Conservation (phyloP, 83 land plant species). For the Picea abies region DNA sequence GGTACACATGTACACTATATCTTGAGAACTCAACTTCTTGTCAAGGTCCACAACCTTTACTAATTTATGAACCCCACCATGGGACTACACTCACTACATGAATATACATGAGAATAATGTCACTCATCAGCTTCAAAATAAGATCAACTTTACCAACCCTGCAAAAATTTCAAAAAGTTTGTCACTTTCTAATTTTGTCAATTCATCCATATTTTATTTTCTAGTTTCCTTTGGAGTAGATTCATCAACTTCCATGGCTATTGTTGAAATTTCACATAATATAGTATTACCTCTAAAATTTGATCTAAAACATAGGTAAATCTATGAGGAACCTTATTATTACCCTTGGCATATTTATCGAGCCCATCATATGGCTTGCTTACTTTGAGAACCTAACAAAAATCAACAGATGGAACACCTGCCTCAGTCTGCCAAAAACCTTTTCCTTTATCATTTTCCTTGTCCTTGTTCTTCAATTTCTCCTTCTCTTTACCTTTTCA, state of each 20-base stretch:
- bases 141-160: conserved; percentile 77
- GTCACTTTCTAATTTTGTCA: conserved; percentile 25
- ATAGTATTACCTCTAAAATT: conserved; percentile 79
- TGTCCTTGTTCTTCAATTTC: conserved; percentile 37
- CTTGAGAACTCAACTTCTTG: conserved; percentile 48
- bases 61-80: conserved; percentile 73
- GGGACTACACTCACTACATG: conserved; percentile 74
- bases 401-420: conserved; percentile 32
- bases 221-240: conserved; percentile 65
- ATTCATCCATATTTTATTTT: conserved; percentile 73
- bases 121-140: conserved; percentile 84
- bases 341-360: conserved; percentile 53
- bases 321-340: conserved; percentile 78
- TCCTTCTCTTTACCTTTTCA: conserved; percentile 38
- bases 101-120: conserved; percentile 86
- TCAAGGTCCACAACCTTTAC: conserved; percentile 58
- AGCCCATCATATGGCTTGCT: conserved; percentile 53
- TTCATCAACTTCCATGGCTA: conserved; percentile 81
- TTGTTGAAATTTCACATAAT: conserved; percentile 21
- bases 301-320: conserved; percentile 83
- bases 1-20: conserved; percentile 80
- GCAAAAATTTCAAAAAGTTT: conserved; percentile 60
- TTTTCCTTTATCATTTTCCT: conserved; percentile 35
- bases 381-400: conserved; percentile 38
- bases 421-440: conserved; percentile 24